Conservation (phyloP, 139 green algal genomes). For the Chlorella sorokiniana region DNA sequence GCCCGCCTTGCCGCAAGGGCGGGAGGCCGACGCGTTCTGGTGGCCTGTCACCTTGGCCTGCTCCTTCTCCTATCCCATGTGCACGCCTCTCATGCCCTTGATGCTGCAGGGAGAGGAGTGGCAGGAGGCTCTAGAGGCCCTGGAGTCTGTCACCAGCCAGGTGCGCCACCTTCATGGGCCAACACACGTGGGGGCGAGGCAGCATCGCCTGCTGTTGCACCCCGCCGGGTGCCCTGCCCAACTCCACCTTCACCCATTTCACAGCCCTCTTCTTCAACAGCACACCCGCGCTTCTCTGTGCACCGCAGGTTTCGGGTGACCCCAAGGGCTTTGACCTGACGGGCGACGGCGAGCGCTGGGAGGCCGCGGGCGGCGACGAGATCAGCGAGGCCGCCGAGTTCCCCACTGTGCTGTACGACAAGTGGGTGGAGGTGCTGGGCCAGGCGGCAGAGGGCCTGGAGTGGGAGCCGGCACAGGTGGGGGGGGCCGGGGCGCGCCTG, state of each 20-base stretch:
- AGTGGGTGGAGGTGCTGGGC: slow-evolving; percentile 29
- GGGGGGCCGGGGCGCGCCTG: neutral
- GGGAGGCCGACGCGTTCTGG: neutral
- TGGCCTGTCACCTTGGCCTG: neutral
- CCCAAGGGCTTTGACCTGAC: slow-evolving; percentile 23
- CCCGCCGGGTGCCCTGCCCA: neutral
- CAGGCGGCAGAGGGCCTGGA: slow-evolving; percentile 22
- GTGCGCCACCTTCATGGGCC: neutral
- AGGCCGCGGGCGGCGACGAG: slow-evolving; percentile 25
- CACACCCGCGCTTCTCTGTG: neutral
- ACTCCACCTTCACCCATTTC: neutral
- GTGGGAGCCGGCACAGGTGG: slow-evolving; percentile 28
- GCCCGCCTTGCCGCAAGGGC: neutral
- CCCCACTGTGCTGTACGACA: slow-evolving; percentile 28
- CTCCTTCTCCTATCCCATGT: neutral
- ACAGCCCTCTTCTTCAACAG: neutral
- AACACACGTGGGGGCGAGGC: neutral
- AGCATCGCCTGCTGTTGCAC: no score
- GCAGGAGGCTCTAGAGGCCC: slow-evolving; percentile 28
- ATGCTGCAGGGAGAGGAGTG: slow-evolving; percentile 23
- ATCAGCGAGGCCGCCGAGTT: slow-evolving; percentile 28
- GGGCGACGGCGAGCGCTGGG: slow-evolving; percentile 27
- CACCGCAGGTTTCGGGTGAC: slow-evolving; percentile 21
- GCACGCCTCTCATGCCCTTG: neutral
- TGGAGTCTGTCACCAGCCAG: slow-evolving; percentile 31